phyloP scores from a whole-genome alignment of 768 basidiomycete genomes.

The Baorangia bicolor region DNA sequence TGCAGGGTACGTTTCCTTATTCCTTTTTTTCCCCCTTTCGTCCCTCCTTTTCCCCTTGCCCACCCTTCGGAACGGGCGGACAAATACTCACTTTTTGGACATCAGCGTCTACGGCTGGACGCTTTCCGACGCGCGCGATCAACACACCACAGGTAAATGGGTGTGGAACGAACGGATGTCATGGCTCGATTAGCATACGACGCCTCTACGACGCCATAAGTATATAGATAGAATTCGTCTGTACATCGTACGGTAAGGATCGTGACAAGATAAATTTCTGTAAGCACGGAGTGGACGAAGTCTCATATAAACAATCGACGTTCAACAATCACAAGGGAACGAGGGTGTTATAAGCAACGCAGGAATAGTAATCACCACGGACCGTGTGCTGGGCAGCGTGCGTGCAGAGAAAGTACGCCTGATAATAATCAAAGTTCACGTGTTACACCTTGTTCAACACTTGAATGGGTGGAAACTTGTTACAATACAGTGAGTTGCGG shows the following conservation, averaged over 20 bases:
- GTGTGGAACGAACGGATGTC: constrained; percentile 47
- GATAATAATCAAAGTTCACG: constrained; percentile 45
- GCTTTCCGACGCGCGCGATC: background rate
- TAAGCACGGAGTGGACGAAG: background rate
- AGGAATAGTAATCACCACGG: constrained; percentile 14
- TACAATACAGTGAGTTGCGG: constrained; percentile 82
- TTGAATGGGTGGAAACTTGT: constrained; percentile 52
- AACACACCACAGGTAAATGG: constrained; percentile 39
- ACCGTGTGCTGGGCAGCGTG: constrained; percentile 14
- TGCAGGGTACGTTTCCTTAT: constrained; percentile 65
- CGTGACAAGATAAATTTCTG: constrained; percentile 26
- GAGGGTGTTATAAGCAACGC: constrained; percentile 12
- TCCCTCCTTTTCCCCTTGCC: no score
- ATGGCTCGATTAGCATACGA: constrained; percentile 44
- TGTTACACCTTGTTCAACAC: constrained; percentile 57
- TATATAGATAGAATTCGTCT: constrained; percentile 25
- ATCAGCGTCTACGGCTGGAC: constrained; percentile 24
- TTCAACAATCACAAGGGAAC: constrained; percentile 12
- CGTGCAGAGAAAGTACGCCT: constrained; percentile 18
- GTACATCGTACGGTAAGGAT: constrained; percentile 31
- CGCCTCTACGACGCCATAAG: constrained; percentile 17
- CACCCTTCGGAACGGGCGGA: background rate
- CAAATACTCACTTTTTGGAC: background rate
- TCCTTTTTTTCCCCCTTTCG: no score
- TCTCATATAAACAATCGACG: constrained; percentile 21